Conservation (phyloP, 306 rosid species). For the Neltuma alba region DNA sequence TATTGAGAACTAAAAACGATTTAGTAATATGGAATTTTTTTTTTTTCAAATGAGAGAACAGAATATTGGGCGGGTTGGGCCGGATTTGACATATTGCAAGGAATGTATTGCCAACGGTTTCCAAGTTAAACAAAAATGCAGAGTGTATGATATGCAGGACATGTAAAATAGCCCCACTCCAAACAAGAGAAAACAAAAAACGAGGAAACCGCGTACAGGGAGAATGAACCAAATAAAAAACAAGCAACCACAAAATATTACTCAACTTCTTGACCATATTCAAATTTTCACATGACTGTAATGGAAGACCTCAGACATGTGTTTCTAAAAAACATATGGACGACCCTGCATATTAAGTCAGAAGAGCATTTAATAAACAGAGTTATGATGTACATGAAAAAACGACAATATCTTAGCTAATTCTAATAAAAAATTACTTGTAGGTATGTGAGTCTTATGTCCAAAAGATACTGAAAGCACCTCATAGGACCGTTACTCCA, state of each 20-base stretch:
- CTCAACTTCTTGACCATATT: neutral
- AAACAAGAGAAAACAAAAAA: neutral
- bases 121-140: neutral
- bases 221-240: neutral
- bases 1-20: neutral
- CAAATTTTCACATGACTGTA: neutral
- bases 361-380: conserved; percentile 25
- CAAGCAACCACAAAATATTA: conserved; percentile 8
- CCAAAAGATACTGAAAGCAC: conserved; percentile 64
- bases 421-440: conserved; percentile 38
- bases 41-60: neutral
- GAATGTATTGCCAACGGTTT: neutral
- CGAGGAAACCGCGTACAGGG: neutral
- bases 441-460: conserved; percentile 43
- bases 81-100: neutral
- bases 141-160: neutral
- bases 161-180: neutral
- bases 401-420: conserved; percentile 30
- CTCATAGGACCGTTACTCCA: conserved; percentile 57
- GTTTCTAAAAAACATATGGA: conserved; percentile 15
- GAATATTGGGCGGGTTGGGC: neutral
- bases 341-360: conserved; percentile 24
- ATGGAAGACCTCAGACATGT: neutral
- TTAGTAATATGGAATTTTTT: neutral
- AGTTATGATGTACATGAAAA: neutral